Evolutionary conservation across 1,284 basidiomycete species (phyloP), one percentile per base, ranked within the genome.

Genomic region (Marasmius tenuissimus): DNA sequence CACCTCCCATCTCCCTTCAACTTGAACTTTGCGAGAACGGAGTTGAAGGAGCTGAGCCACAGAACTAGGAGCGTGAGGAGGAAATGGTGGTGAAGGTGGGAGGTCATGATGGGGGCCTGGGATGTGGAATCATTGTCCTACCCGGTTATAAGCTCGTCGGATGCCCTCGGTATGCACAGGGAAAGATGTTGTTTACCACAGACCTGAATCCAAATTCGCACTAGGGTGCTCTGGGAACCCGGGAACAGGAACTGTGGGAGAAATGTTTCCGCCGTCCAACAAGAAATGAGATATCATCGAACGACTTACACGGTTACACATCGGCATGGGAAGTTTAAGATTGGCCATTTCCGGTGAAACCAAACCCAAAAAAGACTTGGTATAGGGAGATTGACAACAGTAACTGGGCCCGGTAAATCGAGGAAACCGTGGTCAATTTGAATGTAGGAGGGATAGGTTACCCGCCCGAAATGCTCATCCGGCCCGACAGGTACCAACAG

Each of bases 1-100:
- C 65, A 66, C 47, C 51, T 50, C 39, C 49, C 42, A 48, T 66
- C 62, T 40, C 65, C 62, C 50, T 60, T 64, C 47, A 62, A 39
- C 16, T 47, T 47, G 3, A 62, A 39, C 16, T 47, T 47, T 2
- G 61, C 63, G 49, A n/a, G 12, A 11, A 57, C 63, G 11, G 50
- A 47, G 42, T 39, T 27, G 27, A 62, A 4, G 3, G n/a, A n/a
- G 20, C 35, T 11, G 47, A 57, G 55, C 45, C 55, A 57, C 37
- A 61, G 9, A 1, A 35, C 18, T n/a, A 48, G 12, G 11, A 40
- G 16, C 20, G 37, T 8, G 12, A 37, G 20, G 27, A 42, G n/a
- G 35, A 49, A 53, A 16, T 11, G 7, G 42, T 55, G 54, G 52
- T 39, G 54, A 33, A 45, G 48, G 14, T 49, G 42, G 42, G 18